Evolutionary conservation across 1,284 basidiomycete genomes (phyloP).

Genomic region (Trametes polyzona): DNA sequence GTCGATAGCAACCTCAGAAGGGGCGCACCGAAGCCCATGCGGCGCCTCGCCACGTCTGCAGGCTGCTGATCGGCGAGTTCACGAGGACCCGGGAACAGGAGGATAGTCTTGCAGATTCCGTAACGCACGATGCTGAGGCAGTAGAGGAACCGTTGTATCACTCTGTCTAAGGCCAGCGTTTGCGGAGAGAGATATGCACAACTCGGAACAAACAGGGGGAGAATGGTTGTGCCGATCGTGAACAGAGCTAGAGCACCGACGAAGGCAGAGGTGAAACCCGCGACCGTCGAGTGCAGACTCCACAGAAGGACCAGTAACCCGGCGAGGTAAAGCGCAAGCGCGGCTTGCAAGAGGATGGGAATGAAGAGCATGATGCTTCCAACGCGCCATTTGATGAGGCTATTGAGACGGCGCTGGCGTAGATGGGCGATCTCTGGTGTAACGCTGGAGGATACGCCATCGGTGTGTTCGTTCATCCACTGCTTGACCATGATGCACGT

Average conservation of each 20-base stretch:
- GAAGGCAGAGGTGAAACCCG: background rate
- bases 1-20: too few relatives aligned
- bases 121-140: too few relatives aligned
- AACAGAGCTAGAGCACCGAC: background rate
- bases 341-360: conserved; percentile 18
- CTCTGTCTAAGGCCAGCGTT: background rate
- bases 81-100: too few relatives aligned
- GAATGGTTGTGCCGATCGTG: background rate
- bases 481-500: conserved; percentile 23
- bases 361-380: conserved; percentile 11
- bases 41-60: too few relatives aligned
- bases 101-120: too few relatives aligned
- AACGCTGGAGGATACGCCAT: background rate
- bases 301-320: conserved; percentile 21
- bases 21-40: too few relatives aligned
- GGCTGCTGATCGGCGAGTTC: too few relatives aligned
- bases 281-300: conserved; percentile 12
- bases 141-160: too few relatives aligned
- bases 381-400: conserved; percentile 17
- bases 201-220: background rate
- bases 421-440: conserved; percentile 12
- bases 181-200: background rate
- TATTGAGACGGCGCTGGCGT: conserved; percentile 16
- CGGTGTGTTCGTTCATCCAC: conserved; percentile 18
- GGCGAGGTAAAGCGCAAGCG: conserved; percentile 17